Percentiles rank a stretch among this genome's conserved stretches.
These are phyloP conservation scores for Solanum neorickii DNA, from an alignment of 257 asterid genomes.

Conservation along the genomic window DNA sequence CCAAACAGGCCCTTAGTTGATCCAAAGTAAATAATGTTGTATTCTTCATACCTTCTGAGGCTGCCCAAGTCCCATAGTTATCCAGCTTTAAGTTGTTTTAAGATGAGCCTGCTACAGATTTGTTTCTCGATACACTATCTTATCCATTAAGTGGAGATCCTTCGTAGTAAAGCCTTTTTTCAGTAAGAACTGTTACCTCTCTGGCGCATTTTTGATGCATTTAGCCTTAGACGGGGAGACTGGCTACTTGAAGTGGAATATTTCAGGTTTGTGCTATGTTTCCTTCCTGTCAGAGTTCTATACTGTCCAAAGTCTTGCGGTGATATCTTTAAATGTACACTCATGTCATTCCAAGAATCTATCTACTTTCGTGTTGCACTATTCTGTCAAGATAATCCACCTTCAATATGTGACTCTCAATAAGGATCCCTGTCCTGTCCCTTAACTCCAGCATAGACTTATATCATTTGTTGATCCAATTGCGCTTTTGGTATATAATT, in stretches of 20 bases:
- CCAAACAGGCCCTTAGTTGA: background rate
- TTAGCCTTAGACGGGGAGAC: background rate
- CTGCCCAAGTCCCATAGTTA: background rate
- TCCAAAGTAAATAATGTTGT: background rate
- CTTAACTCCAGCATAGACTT: background rate
- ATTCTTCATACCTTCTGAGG: background rate
- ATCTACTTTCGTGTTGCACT: background rate
- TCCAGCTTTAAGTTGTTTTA: background rate
- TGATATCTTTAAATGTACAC: background rate
- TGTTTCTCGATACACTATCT: background rate
- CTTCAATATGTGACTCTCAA: background rate
- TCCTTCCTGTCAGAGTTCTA: background rate
- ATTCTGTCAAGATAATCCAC: background rate
- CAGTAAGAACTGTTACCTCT: background rate
- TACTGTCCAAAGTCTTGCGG: background rate
- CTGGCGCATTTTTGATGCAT: background rate
- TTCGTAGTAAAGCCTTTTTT: background rate
- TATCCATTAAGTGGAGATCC: background rate
- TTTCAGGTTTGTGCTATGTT: background rate
- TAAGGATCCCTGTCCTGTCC: background rate
- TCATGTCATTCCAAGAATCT: background rate
- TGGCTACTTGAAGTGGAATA: background rate
- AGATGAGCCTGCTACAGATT: background rate
- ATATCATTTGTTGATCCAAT: background rate
- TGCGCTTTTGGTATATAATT: background rate